phyloP scores from a whole-genome alignment of 1,284 basidiomycete species.

The Trichosporon sp. region DNA sequence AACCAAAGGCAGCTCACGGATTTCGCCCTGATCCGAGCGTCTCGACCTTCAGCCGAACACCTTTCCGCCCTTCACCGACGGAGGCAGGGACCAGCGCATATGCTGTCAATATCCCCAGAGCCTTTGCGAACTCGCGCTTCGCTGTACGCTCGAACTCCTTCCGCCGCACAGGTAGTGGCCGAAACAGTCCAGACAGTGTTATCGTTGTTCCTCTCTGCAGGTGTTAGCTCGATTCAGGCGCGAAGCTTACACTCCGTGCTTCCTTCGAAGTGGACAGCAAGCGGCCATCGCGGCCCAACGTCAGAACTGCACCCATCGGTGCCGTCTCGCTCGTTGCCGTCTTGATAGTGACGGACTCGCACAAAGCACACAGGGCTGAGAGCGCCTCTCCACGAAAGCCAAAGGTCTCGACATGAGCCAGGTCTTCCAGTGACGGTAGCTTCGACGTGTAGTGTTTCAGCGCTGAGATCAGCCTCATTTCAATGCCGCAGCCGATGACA shows the following conservation, averaged over 20 bases:
- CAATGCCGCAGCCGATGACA: background rate
- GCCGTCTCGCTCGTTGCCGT: constrained; percentile 67
- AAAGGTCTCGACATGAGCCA: constrained; percentile 73
- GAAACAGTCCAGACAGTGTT: constrained; percentile 67
- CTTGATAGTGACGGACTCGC: constrained; percentile 62
- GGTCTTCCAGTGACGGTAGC: constrained; percentile 67
- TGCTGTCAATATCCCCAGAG: constrained; percentile 71
- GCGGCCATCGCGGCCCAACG: constrained; percentile 62
- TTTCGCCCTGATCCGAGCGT: constrained; percentile 53
- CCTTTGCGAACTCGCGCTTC: constrained; percentile 87
- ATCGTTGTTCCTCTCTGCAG: constrained; percentile 81
- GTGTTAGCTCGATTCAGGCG: background rate
- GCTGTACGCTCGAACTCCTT: constrained; percentile 86
- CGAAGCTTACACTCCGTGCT: constrained; percentile 65
- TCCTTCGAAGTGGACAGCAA: constrained; percentile 51
- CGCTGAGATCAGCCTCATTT: constrained; percentile 52
- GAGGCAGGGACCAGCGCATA: constrained; percentile 76
- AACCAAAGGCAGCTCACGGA: constrained; percentile 53
- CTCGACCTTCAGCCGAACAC: constrained; percentile 70
- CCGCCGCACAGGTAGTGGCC: constrained; percentile 77
- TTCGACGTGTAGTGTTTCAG: constrained; percentile 95
- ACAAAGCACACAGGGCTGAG: constrained; percentile 82
- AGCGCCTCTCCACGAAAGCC: constrained; percentile 96
- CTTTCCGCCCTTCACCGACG: constrained; percentile 38
- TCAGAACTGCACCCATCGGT: constrained; percentile 71